Evolutionary conservation across 495 filamentous ascomycete genomes (phyloP).

Genomic region (Penicillium taxi): DNA sequence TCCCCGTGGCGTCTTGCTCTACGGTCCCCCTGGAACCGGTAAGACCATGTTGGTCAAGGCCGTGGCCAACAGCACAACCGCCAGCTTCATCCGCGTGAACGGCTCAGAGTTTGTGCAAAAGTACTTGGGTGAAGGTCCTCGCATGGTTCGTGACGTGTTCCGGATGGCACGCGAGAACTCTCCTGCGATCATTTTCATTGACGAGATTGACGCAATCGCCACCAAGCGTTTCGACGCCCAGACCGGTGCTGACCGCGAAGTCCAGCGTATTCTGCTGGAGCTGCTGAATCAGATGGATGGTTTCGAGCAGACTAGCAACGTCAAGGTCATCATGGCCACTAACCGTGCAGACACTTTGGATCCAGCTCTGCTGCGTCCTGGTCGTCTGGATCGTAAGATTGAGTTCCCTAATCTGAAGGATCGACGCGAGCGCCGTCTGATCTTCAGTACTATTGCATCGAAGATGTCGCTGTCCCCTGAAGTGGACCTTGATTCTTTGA

Average conservation of each 20-base stretch:
- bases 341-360: slow-evolving; percentile 97
- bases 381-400: slow-evolving; percentile 94
- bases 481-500: slow-evolving; percentile 90
- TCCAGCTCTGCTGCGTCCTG: slow-evolving; percentile 86
- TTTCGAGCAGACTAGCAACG: slow-evolving; percentile 96
- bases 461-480: slow-evolving; percentile 97
- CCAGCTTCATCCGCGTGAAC: slow-evolving; percentile 96
- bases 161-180: slow-evolving; percentile 98
- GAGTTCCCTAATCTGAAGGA: slow-evolving; percentile 91
- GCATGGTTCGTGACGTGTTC: slow-evolving; percentile 99
- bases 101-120: slow-evolving; percentile 99
- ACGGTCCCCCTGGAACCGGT: slow-evolving; percentile 92
- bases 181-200: slow-evolving; percentile 98
- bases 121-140: slow-evolving; percentile 92
- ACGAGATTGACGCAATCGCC: slow-evolving; percentile 98
- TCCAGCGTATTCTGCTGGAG: slow-evolving; percentile 95
- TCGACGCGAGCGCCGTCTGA: slow-evolving; percentile 85
- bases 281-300: slow-evolving; percentile 99
- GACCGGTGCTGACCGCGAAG: slow-evolving; percentile 93
- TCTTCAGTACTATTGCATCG: slow-evolving; percentile 89
- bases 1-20: slow-evolving; percentile 89
- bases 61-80: slow-evolving; percentile 95
- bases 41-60: slow-evolving; percentile 99
- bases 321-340: slow-evolving; percentile 99
- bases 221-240: slow-evolving; percentile 99